Percentiles rank a stretch among this genome's conserved stretches.
Evolutionary conservation across 2,329 filamentous ascomycete genomes (phyloP).

Genomic region (Scopulariopsis brevicaulis): DNA sequence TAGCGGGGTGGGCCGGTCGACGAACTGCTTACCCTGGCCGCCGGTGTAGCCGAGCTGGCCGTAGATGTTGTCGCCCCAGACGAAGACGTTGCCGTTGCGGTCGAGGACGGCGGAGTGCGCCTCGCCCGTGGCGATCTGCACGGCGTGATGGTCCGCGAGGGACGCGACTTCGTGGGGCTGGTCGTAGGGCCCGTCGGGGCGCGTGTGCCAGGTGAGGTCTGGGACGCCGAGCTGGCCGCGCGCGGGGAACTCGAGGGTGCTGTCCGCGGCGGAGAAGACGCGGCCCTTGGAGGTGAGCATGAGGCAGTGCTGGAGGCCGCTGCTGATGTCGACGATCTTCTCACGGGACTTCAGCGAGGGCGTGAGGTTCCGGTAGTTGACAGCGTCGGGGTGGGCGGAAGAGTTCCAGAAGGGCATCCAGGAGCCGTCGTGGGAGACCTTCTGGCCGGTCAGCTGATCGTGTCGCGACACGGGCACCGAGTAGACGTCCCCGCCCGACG

Average conservation of each 20-base stretch:
- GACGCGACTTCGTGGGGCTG: conserved; percentile 67
- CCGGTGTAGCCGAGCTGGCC: conserved; percentile 86
- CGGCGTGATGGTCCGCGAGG: conserved; percentile 59
- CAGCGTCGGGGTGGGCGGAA: conserved; percentile 16
- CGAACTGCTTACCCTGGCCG: conserved; percentile 44
- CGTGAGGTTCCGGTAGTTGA: conserved; percentile 64
- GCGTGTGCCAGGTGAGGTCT: conserved; percentile 67
- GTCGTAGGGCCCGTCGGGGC: conserved; percentile 69
- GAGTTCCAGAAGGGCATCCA: conserved; percentile 66
- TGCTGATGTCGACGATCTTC: conserved; percentile 60
- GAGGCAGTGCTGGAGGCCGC: conserved; percentile 77
- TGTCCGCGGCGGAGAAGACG: conserved; percentile 79
- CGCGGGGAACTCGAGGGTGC: conserved; percentile 64
- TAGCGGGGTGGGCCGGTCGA: conserved; percentile 61
- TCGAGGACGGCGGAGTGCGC: conserved; percentile 75
- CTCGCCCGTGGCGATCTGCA: conserved; percentile 72
- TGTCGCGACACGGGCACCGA: conserved; percentile 67
- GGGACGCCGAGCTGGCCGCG: conserved; percentile 82
- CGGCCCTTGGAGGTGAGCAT: conserved; percentile 77
- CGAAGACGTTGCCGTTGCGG: conserved; percentile 64
- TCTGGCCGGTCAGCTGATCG: conserved; percentile 57
- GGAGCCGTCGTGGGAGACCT: conserved; percentile 38
- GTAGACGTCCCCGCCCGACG: conserved; percentile 66
- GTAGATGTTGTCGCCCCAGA: conserved; percentile 81
- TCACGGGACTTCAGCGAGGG: conserved; percentile 61